Evolutionary conservation across 139 green algal genomes (phyloP), one percentile per base, ranked within the genome.

Genomic region (Closterium sp.): DNA sequence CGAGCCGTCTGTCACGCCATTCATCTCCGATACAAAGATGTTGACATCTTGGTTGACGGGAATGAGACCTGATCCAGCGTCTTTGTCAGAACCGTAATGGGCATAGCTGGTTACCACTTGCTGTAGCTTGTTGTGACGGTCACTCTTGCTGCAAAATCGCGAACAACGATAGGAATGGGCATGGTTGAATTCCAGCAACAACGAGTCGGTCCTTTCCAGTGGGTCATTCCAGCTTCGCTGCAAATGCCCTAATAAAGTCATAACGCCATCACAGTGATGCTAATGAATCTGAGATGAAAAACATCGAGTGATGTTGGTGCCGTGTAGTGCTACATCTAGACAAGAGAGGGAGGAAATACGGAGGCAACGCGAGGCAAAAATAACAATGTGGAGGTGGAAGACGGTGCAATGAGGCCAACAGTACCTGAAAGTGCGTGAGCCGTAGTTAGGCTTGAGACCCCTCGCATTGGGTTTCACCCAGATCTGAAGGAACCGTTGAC

Each of bases 31-130:
- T 0, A 93, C 92, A 55, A 89, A 93, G 69, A 94, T 93, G 92
- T 93, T 93, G 33, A 76, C 92, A 25, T 94, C 92, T 90, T 94
- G 92, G 64, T 94, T 84, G 12, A 94, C 86, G 89, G 92, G 89
- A 31, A 94, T 93, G 35, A 94, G 81, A 25, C 91, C 91, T 1
- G 19, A 28, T 16, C 91, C 91, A 0, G 85, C 90, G 33, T 94
- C 91, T 25, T 90, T 23, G 23, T 86, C 32, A 1, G 43, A 84
- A 4, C 33, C 91, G 12, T 33, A 30, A 31, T 23, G 88, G 55
- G n/a, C 69, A 69, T 88, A 90, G 89, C 89, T 91, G 36, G 89
- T 93, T 33, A 94, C 23, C 83, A 94, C 88, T 30, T 94, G 91
- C 84, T 94, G 91, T 30, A 94, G 89, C 86, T 91, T 34, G 89